These are phyloP conservation scores for Salvia rosmarinus DNA, from an alignment of 257 asterid species.

Conservation along the genomic window DNA sequence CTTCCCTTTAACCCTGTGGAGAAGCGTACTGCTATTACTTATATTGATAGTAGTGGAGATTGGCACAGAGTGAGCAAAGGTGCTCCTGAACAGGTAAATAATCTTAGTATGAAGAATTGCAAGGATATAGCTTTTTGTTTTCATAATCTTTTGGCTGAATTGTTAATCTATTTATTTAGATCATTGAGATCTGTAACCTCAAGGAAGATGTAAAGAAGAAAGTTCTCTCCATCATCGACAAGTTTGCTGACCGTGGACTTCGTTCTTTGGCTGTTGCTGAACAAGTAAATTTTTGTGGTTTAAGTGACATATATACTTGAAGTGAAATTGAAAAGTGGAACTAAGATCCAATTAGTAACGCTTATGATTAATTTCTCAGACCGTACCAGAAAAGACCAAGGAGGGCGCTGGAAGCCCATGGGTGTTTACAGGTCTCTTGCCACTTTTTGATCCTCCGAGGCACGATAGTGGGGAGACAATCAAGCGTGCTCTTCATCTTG, in stretches of 20 bases:
- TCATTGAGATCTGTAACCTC: constrained; percentile 49
- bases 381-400: constrained; percentile 64
- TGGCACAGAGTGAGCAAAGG: constrained; percentile 79
- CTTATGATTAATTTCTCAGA: constrained; percentile 28
- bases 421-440: constrained; percentile 67
- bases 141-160: background rate
- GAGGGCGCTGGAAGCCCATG: constrained; percentile 73
- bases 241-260: constrained; percentile 69
- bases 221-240: constrained; percentile 52
- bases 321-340: background rate
- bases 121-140: background rate
- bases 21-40: constrained; percentile 73
- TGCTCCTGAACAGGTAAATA: constrained; percentile 67
- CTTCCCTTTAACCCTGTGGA: constrained; percentile 72
- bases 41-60: constrained; percentile 52
- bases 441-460: constrained; percentile 89
- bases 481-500: constrained; percentile 66
- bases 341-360: background rate
- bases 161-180: constrained; percentile 27
- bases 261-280: constrained; percentile 57
- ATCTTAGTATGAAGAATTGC: background rate
- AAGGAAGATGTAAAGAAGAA: constrained; percentile 45
- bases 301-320: background rate
- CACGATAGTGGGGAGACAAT: constrained; percentile 85
- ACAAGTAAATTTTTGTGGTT: constrained; percentile 39